These are phyloP conservation scores for Botrytis tulipae DNA, from an alignment of 2,329 filamentous ascomycete genomes.

Conservation along the genomic window DNA sequence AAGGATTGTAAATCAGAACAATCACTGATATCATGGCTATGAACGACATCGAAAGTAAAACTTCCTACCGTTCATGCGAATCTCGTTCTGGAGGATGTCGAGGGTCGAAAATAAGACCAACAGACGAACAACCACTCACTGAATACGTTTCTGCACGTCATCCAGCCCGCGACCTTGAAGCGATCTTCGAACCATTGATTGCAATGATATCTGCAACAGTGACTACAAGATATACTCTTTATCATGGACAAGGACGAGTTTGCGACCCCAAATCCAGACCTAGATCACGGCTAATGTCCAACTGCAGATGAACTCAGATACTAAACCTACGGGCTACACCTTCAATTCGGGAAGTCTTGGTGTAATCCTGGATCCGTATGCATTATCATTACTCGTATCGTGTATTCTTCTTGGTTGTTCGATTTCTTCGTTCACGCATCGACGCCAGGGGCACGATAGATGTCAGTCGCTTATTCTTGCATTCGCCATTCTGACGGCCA, in stretches of 20 bases:
- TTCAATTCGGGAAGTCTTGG: conserved; percentile 25
- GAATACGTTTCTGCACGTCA: conserved; percentile 12
- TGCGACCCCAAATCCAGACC: not conserved
- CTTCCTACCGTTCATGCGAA: not conserved
- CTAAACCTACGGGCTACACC: conserved; percentile 8
- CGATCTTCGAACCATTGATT: conserved; percentile 31
- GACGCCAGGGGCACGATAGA: conserved; percentile 37
- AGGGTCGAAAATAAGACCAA: not conserved
- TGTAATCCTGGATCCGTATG: conserved; percentile 38
- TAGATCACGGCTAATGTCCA: not conserved
- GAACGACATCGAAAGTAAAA: not conserved
- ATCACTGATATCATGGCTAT: not conserved
- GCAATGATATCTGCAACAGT: conserved; percentile 27
- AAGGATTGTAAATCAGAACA: not conserved
- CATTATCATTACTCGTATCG: conserved; percentile 39
- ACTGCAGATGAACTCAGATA: not conserved
- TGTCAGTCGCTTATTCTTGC: conserved; percentile 39
- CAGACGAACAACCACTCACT: not conserved
- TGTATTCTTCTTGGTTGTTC: conserved; percentile 41
- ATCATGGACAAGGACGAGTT: conserved; percentile 30
- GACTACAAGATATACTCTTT: conserved; percentile 34
- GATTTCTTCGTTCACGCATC: conserved; percentile 41
- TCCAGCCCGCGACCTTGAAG: conserved; percentile 24
- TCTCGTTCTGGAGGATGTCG: not conserved
- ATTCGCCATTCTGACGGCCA: conserved; percentile 31